These are phyloP conservation scores for Elongisporangium prolatum DNA, from an alignment of 352 stramenopile species.

Conservation along the genomic window DNA sequence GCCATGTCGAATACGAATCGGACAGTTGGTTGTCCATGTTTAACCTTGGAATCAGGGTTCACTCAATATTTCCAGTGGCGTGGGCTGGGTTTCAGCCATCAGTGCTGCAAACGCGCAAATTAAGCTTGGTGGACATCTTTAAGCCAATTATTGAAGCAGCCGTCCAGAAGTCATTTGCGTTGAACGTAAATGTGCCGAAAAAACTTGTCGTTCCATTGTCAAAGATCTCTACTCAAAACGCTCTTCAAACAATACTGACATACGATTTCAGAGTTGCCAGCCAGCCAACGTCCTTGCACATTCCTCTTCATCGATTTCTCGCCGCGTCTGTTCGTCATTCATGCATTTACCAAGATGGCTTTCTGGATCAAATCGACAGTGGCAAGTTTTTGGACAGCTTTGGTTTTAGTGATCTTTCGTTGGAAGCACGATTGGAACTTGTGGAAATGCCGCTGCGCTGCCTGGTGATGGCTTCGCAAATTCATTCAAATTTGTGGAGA, in stretches of 20 bases:
- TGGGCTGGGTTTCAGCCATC: conserved; percentile 63
- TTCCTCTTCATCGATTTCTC: conserved; percentile 81
- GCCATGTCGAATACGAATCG: conserved; percentile 86
- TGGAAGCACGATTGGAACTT: conserved; percentile 50
- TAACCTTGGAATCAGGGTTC: conserved; percentile 83
- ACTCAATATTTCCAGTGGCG: conserved; percentile 77
- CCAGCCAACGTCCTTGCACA: conserved; percentile 66
- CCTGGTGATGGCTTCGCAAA: conserved; percentile 84
- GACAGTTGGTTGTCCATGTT: conserved; percentile 88
- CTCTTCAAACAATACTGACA: conserved; percentile 9
- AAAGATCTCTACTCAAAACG: conserved; percentile 8
- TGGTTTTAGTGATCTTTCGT: conserved; percentile 44
- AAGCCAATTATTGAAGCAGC: conserved; percentile 32
- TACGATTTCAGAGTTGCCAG: conserved; percentile 69
- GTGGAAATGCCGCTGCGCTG: conserved; percentile 77
- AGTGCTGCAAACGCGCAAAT: conserved; percentile 23
- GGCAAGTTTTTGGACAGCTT: conserved; percentile 48
- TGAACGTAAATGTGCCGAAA: conserved; percentile 49
- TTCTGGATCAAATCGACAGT: conserved; percentile 40
- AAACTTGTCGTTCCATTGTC: conserved; percentile 40
- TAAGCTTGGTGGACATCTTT: conserved; percentile 43
- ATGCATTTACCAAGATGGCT: conserved; percentile 47
- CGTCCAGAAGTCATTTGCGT: conserved; percentile 32
- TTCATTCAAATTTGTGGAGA: conserved; percentile 84
- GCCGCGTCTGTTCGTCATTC: conserved; percentile 65